A percentile compares a stretch with the other conserved stretches of the same genome.
Evolutionary conservation across 306 rosid species (phyloP).

Genomic region (Prunus kanzakura): DNA sequence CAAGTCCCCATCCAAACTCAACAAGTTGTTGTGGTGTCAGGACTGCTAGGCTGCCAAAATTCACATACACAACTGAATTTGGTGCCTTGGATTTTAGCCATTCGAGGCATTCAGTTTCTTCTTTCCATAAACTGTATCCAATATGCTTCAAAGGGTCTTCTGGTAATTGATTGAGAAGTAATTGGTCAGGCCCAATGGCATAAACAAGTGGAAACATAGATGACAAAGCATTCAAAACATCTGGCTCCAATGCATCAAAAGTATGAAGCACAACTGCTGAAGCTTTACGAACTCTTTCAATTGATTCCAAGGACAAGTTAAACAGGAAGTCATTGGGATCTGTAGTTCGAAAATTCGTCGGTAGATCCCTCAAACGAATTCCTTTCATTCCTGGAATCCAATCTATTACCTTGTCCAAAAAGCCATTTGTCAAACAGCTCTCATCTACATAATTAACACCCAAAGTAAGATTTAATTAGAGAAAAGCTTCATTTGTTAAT

Average conservation of each 20-base stretch:
- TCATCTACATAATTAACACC: slow-evolving; percentile 3
- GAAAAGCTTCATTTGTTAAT: not conserved
- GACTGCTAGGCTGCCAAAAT: slow-evolving; percentile 8
- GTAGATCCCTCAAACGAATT: slow-evolving; percentile 12
- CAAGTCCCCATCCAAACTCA: slow-evolving; percentile 25
- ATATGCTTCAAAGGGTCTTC: not conserved
- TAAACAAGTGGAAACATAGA: not conserved
- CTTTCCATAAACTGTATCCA: slow-evolving; percentile 19
- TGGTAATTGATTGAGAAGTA: slow-evolving; percentile 1
- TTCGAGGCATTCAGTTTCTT: slow-evolving; percentile 13
- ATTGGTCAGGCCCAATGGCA: slow-evolving; percentile 8
- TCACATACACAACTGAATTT: slow-evolving; percentile 19
- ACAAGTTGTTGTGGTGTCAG: slow-evolving; percentile 1
- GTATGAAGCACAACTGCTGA: slow-evolving; percentile 8
- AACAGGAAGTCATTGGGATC: not conserved
- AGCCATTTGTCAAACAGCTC: slow-evolving; percentile 7
- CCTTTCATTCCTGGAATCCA: slow-evolving; percentile 18
- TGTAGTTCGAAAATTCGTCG: not conserved
- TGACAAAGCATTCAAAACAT: slow-evolving; percentile 1
- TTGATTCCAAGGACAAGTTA: not conserved
- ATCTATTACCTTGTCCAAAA: slow-evolving; percentile 11
- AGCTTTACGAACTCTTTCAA: not conserved
- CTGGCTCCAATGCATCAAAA: slow-evolving; percentile 1
- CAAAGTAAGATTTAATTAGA: not conserved
- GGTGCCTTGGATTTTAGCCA: slow-evolving; percentile 13